Base-by-base conservation (phyloP, 2,329 filamentous ascomycete genomes). In the Aspergillus vadensis region DNA sequence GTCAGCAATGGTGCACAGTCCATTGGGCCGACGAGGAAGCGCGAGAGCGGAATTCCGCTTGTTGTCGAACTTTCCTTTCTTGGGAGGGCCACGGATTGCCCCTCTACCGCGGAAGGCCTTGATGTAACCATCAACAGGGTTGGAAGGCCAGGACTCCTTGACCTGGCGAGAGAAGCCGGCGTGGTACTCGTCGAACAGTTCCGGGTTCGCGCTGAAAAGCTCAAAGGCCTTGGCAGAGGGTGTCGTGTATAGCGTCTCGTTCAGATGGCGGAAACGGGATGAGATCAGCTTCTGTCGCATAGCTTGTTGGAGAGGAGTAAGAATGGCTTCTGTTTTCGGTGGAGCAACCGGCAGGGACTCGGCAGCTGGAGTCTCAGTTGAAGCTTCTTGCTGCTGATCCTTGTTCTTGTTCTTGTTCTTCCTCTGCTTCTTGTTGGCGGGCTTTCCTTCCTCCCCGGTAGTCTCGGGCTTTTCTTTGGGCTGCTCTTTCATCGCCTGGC, bases 151-250 rank as follows among this genome's bases (percentile, higher is more conserved):
- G 2, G 93, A 80, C 58, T 80, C 90, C 72, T 91, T 89, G 61
- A 98, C 95, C 79, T 99, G 95, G 56, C 93, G 91, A 1, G 93
- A 90, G 83, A 99, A 99, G 36, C 95, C 95, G 63, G 92, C 89
- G 79, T 99, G 95, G 78, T 99, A 99, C 78, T 98, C 93, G 67
- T 87, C 84, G 79, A 98, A 99, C 84, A 98, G 93, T 73, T 96
- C 91, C 0, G 95, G 95, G 53, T 91, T 91, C 36, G 90, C 83
- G 55, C 86, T 82, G 81, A 99, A 98, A 23, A 98, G 86, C 54
- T 84, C 80, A 68, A 95, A 87, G n/a, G 95, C 91, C 66, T 95
- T 88, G 38, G 83, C 82, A 0, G 95, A 99, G 1, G 93, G 91
- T 7, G 89, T 91, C 4, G 94, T 98, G 80, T 99, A 99, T 14